Evolutionary conservation across 2,329 filamentous ascomycete species (phyloP), one percentile per base, ranked within the genome.

Genomic region (Phoma sp.): DNA sequence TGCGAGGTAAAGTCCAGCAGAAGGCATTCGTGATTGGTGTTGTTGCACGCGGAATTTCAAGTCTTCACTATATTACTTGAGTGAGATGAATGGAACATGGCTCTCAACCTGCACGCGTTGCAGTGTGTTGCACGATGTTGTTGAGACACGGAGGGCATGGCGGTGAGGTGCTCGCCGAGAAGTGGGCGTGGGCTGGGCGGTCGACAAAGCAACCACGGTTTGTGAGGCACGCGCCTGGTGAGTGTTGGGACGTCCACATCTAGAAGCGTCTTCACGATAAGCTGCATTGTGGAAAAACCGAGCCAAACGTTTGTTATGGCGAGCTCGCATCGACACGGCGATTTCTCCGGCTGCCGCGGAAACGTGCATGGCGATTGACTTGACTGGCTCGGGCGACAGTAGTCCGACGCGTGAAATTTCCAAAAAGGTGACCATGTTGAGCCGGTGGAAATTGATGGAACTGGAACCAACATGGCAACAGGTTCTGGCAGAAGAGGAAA

Each of bases 341-440:
- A 38, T 57, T 57, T 51, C 53, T 48, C 53, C 53, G 53, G 46
- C 46, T 31, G 52, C 37, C 43, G 41, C 52, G 48, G 47, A 39
- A 43, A 47, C 48, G 37, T 51, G 53, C 53, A 56, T 37, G 54
- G 51, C 45, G 53, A 56, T 47, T 58, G 58, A 25, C 8, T 19
- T 41, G 21, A 55, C 31, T 65, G 62, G 62, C 53, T 44, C 60
- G 65, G 63, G 43, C 55, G 58, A 58, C 61, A 41, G 63, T 65
- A 13, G 53, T 51, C 62, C 65, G 65, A 41, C n/a, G 25, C 43
- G 25, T 55, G 43, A 41, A 55, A 37, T 60, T 50, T 57, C 58
- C 47, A 25, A 43, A 51, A 56, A 25, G 22, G 47, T 50, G 48
- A 54, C 43, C 38, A 57, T 60, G 53, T 29, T 51, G 37, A 48